Evolutionary conservation across 2,329 filamentous ascomycete genomes (phyloP).

Genomic region (Ceratocystiopsis sp.): DNA sequence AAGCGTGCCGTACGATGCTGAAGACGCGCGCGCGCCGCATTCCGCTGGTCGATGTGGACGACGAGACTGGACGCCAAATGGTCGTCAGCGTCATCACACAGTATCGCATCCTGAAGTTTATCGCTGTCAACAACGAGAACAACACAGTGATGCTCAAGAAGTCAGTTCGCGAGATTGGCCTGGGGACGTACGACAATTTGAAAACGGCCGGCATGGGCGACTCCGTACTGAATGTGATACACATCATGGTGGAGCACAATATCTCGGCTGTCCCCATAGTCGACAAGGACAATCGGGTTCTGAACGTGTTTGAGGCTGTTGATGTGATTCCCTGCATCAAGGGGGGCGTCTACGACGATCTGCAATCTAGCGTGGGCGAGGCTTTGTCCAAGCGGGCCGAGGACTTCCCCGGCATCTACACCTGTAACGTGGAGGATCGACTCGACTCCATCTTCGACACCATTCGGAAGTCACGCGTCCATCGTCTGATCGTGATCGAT

Average conservation of each 20-base stretch:
- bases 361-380: slow-evolving; percentile 73
- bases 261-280: slow-evolving; percentile 92
- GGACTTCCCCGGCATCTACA: slow-evolving; percentile 93
- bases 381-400: slow-evolving; percentile 74
- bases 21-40: slow-evolving; percentile 86
- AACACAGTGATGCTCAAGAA: slow-evolving; percentile 83
- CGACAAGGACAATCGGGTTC: slow-evolving; percentile 56
- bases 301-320: slow-evolving; percentile 92
- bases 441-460: slow-evolving; percentile 95
- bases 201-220: slow-evolving; percentile 77
- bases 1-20: slow-evolving; percentile 88
- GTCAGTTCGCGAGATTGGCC: slow-evolving; percentile 62
- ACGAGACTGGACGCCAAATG: slow-evolving; percentile 81
- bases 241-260: slow-evolving; percentile 78
- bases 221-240: slow-evolving; percentile 85
- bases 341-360: slow-evolving; percentile 79
- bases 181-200: slow-evolving; percentile 72
- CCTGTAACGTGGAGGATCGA: slow-evolving; percentile 78
- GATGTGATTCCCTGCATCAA: slow-evolving; percentile 95
- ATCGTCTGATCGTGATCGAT: slow-evolving; percentile 84
- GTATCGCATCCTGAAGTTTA: slow-evolving; percentile 96
- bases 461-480: slow-evolving; percentile 84
- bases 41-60: slow-evolving; percentile 81
- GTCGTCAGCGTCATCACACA: slow-evolving; percentile 96
- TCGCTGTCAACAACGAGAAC: slow-evolving; percentile 76